These are phyloP conservation scores for Hyaloscypha variabilis DNA, from an alignment of 495 filamentous ascomycete genomes.

Conservation along the genomic window DNA sequence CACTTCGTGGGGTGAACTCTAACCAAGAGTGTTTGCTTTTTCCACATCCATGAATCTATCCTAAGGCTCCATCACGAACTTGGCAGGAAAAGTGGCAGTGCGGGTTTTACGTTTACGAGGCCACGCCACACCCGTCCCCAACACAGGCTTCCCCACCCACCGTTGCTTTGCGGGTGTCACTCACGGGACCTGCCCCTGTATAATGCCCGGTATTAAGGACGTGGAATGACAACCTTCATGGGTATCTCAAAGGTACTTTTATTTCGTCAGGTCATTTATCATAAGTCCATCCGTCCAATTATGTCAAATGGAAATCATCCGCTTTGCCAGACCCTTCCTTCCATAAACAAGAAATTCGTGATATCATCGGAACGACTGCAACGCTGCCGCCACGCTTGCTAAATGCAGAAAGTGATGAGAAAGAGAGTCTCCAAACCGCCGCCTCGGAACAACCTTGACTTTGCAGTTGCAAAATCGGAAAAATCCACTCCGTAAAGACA, in stretches of 20 bases:
- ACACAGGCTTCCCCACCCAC: neutral
- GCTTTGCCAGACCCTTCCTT: neutral
- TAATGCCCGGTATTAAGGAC: neutral
- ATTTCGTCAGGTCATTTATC: constrained; percentile 29
- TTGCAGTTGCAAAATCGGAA: constrained; percentile 12
- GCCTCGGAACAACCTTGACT: constrained; percentile 6
- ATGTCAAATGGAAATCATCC: constrained; percentile 17
- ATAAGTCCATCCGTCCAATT: constrained; percentile 17
- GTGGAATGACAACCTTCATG: constrained; percentile 8
- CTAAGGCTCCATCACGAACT: constrained; percentile 15
- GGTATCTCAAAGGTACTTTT: constrained; percentile 28
- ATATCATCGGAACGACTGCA: constrained; percentile 20
- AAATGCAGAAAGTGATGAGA: constrained; percentile 28
- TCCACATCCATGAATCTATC: neutral
- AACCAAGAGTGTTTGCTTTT: neutral
- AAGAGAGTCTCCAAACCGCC: constrained; percentile 29
- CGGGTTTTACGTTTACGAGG: neutral
- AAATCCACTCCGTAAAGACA: constrained; percentile 29
- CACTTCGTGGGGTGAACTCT: constrained; percentile 11
- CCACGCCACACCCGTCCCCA: constrained; percentile 4
- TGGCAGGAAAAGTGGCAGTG: constrained; percentile 11
- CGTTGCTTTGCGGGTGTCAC: neutral
- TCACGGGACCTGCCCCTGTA: neutral
- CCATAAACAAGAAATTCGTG: neutral
- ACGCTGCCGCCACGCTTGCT: constrained; percentile 34